Conservation (phyloP, 225 moss, liverwort and hornwort species). For the Takakia lepidozioides region DNA sequence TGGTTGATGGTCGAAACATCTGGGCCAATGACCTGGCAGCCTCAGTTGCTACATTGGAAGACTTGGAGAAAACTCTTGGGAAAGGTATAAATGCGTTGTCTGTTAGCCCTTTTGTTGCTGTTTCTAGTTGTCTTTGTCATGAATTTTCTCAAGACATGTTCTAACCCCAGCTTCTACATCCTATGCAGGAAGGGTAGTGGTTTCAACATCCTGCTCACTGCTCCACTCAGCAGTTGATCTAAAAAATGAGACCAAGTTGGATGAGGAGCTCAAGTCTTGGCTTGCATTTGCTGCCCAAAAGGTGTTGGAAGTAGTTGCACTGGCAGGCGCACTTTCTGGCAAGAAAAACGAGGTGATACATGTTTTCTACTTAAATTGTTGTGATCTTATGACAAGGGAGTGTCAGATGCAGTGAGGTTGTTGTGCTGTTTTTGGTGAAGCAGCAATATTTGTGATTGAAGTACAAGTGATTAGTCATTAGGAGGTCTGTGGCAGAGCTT, state of each 20-base stretch:
- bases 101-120: not conserved
- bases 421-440: too few relatives aligned
- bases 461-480: too few relatives aligned
- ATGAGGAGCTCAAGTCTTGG: constrained; percentile 82
- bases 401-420: too few relatives aligned
- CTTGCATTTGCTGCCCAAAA: constrained; percentile 87
- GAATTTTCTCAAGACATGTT: not conserved
- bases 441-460: too few relatives aligned
- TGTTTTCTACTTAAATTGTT: too few relatives aligned
- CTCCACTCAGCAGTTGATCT: constrained; percentile 79
- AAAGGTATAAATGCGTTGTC: constrained; percentile 17
- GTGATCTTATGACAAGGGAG: too few relatives aligned
- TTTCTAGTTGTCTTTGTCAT: not conserved
- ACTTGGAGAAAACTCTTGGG: constrained; percentile 41
- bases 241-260: constrained; percentile 75
- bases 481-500: too few relatives aligned
- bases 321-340: constrained; percentile 55
- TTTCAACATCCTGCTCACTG: constrained; percentile 86
- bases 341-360: constrained; percentile 55
- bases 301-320: constrained; percentile 72
- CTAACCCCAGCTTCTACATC: not conserved
- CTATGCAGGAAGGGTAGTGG: constrained; percentile 60
- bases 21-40: constrained; percentile 70
- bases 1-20: constrained; percentile 82
- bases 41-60: constrained; percentile 50